Base-by-base conservation (phyloP, 306 rosid genomes). In the Rosa chinensis region DNA sequence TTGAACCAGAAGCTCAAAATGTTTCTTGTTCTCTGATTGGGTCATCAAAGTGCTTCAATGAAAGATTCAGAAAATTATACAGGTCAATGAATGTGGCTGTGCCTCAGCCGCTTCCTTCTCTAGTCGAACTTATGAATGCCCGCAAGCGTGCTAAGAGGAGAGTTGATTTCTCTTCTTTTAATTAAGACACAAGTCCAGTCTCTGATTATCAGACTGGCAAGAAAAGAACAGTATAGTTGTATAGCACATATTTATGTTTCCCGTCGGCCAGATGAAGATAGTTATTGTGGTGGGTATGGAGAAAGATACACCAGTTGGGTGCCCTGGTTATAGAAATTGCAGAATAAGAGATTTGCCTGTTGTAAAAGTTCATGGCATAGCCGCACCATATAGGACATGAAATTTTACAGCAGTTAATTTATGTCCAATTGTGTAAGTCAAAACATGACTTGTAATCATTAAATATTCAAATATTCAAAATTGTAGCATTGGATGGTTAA, bases 51-150 rank as follows among this genome's bases (percentile, higher is more conserved):
- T 85, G 85, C 50, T 90, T 88, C 78, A 86, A 78, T 58, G 92
- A 77, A 56, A 63, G 79, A 68, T 75, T 89, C 48, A 81, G 87
- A 80, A 90, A 85, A 87, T 62, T 87, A 80, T 90, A 90, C 81
- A 86, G 93, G 85, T 84, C 91, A 61, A 90, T 85, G 91, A 90
- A 89, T 79, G 87, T 91, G 68, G 84, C 95, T 69, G 86, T 90
- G 78, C 98, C 92, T 55, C 78, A 81, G 82, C 98, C 94, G 49
- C 97, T 91, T 85, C 95, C 97, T 63, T 88, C 95, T 6, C 86
- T 94, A 45, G 78, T 77, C 73, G 85, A 83, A 69, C 92, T 89
- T 20, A 72, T 85, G 89, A 93, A 89, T 42, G 63, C 87, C 52
- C 81, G 62, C 75, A 92, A 91, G 89, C 86, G 91, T 79, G 77